phyloP scores from a whole-genome alignment of 768 basidiomycete genomes.

The Lactarius indigo region DNA sequence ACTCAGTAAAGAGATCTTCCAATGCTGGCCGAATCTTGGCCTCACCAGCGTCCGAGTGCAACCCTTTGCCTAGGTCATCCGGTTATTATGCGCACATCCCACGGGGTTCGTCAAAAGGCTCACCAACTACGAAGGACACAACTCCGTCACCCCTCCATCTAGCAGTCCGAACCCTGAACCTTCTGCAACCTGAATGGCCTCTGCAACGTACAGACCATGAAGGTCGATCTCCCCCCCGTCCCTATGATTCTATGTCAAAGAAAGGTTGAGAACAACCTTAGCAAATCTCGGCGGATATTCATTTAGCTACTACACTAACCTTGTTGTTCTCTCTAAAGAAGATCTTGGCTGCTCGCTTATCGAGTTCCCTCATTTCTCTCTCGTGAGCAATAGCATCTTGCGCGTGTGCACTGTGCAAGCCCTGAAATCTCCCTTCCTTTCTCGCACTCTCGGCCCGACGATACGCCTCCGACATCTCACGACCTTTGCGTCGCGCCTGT shows the following conservation, averaged over 20 bases:
- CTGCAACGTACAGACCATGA: slow-evolving; percentile 7
- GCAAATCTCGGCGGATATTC: not conserved
- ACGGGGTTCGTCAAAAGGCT: not conserved
- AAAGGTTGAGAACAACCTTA: not conserved
- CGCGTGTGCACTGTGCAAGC: not conserved
- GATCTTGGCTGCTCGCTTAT: slow-evolving; percentile 6
- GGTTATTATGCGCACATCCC: not conserved
- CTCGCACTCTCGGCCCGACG: not conserved
- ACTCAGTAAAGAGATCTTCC: slow-evolving; percentile 1
- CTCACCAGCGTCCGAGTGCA: not conserved
- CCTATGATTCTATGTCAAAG: not conserved
- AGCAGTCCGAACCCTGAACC: not conserved
- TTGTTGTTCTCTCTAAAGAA: slow-evolving; percentile 13
- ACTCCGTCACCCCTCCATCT: not conserved
- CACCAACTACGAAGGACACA: slow-evolving; percentile 19
- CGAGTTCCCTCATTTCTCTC: not conserved
- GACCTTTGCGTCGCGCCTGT: not conserved
- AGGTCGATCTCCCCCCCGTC: slow-evolving; percentile 1
- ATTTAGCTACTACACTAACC: not conserved
- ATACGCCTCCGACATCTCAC: not conserved
- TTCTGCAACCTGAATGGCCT: not conserved
- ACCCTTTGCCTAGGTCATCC: not conserved
- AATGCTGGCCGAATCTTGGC: slow-evolving; percentile 13
- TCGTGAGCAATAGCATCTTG: not conserved
- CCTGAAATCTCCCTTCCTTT: not conserved